Percentiles rank a stretch among this genome's conserved stretches.
Evolutionary conservation across 352 stramenopile species (phyloP).

Genomic region (Phytophthora melonis): DNA sequence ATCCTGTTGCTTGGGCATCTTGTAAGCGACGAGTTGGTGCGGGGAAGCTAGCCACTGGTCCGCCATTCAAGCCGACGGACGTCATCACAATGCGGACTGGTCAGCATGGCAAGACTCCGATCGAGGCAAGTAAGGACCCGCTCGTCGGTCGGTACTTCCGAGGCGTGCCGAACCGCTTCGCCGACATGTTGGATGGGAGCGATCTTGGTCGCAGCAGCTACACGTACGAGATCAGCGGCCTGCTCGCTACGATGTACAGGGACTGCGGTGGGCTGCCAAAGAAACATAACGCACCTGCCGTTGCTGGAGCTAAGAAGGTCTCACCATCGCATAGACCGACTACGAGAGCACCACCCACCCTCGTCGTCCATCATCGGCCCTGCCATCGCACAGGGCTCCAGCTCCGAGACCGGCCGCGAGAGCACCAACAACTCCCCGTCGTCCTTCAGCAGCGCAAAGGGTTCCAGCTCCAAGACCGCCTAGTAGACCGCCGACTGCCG

Average conservation of each 20-base stretch:
- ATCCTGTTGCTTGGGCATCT: conserved; percentile 53
- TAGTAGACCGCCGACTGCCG: background rate
- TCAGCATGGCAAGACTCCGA: conserved; percentile 35
- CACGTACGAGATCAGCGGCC: conserved; percentile 55
- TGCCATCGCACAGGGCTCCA: background rate
- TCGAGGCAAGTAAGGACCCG: conserved; percentile 39
- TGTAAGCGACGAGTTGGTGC: conserved; percentile 40
- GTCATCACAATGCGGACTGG: conserved; percentile 51
- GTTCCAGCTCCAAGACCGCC: background rate
- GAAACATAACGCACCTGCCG: background rate
- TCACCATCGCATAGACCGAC: conserved; percentile 1
- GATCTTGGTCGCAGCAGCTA: conserved; percentile 56
- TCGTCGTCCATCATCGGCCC: background rate
- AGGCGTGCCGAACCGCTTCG: conserved; percentile 44
- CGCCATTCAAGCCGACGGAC: conserved; percentile 52
- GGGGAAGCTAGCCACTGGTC: conserved; percentile 23
- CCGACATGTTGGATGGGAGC: conserved; percentile 47
- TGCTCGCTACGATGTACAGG: conserved; percentile 48
- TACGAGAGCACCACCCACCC: background rate
- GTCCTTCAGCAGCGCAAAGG: background rate
- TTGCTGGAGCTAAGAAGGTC: conserved; percentile 6
- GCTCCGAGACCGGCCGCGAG: background rate
- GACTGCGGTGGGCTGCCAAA: conserved; percentile 25
- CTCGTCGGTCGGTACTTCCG: conserved; percentile 53
- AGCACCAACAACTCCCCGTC: background rate